These are phyloP conservation scores for Erodium texanum DNA, from an alignment of 441 rosid species.

Conservation along the genomic window DNA sequence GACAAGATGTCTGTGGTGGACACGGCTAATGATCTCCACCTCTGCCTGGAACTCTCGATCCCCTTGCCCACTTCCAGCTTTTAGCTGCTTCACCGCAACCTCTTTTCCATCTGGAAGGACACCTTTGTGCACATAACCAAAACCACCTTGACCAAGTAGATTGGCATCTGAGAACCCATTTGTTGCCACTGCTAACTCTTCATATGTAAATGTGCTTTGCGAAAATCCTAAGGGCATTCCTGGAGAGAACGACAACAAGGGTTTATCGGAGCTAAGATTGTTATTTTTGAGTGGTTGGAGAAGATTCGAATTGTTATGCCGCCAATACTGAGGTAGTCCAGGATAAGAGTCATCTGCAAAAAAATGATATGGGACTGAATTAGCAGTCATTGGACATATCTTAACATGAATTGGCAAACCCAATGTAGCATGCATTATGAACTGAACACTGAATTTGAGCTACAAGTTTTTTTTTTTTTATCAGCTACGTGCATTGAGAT, in stretches of 20 bases:
- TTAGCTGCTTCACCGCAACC: slow-evolving; percentile 84
- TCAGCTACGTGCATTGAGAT: too few relatives aligned
- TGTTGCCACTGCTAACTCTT: slow-evolving; percentile 81
- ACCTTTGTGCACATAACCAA: slow-evolving; percentile 90
- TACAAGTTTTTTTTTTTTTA: too few relatives aligned
- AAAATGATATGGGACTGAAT: not conserved
- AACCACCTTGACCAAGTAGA: slow-evolving; percentile 95
- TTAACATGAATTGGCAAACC: not conserved
- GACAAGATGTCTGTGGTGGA: slow-evolving; percentile 94
- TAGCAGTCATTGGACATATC: not conserved
- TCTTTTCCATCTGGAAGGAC: slow-evolving; percentile 90
- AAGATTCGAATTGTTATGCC: slow-evolving; percentile 36
- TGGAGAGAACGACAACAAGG: slow-evolving; percentile 72
- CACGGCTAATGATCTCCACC: slow-evolving; percentile 92
- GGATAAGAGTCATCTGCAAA: slow-evolving; percentile 52
- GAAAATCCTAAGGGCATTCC: slow-evolving; percentile 62
- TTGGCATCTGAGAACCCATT: slow-evolving; percentile 85
- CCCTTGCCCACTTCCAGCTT: slow-evolving; percentile 95
- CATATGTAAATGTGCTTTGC: slow-evolving; percentile 72
- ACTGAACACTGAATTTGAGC: not conserved
- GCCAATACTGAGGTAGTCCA: slow-evolving; percentile 53
- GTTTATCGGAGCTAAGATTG: slow-evolving; percentile 50
- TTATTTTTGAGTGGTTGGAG: slow-evolving; percentile 55
- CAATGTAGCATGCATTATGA: not conserved
- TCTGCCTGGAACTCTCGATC: slow-evolving; percentile 97